phyloP scores from a whole-genome alignment of 176 grass and related monocot genomes.

The Stipa capillata region DNA sequence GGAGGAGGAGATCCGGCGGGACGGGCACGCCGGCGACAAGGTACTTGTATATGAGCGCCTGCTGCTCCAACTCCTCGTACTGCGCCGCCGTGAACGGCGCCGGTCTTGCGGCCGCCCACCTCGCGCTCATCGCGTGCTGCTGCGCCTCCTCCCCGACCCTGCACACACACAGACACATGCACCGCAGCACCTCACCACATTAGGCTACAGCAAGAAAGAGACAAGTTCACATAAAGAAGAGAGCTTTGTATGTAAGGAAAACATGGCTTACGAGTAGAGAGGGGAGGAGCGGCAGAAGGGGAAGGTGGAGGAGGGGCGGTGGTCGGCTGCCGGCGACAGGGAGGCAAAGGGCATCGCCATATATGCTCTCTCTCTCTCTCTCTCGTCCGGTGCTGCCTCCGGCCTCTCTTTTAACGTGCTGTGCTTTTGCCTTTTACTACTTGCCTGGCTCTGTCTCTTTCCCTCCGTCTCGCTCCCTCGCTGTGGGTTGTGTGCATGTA shows the following conservation, averaged over 20 bases:
- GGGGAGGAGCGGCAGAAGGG: constrained; percentile 37
- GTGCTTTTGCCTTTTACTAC: constrained; percentile 46
- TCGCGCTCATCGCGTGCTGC: constrained; percentile 25
- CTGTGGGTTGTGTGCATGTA: not conserved
- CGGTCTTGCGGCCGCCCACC: constrained; percentile 30
- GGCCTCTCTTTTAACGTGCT: constrained; percentile 48
- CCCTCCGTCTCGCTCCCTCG: constrained; percentile 25
- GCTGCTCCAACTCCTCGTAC: constrained; percentile 90
- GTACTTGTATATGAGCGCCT: constrained; percentile 91
- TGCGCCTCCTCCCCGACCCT: constrained; percentile 31
- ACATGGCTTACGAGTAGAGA: constrained; percentile 13
- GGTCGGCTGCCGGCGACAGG: constrained; percentile 63
- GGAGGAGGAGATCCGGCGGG: constrained; percentile 70
- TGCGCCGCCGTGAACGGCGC: constrained; percentile 73
- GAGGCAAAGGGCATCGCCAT: constrained; percentile 85
- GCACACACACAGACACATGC: not conserved
- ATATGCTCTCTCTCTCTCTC: constrained; percentile 22
- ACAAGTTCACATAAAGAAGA: not conserved
- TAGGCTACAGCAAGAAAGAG: not conserved
- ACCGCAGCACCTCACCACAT: not conserved
- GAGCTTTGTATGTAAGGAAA: not conserved
- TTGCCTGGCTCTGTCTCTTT: constrained; percentile 24
- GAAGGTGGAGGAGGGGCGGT: constrained; percentile 28
- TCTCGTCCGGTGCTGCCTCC: not conserved
- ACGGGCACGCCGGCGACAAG: constrained; percentile 73